phyloP scores from a whole-genome alignment of 176 grass and related monocot genomes.

The Oryza punctata region DNA sequence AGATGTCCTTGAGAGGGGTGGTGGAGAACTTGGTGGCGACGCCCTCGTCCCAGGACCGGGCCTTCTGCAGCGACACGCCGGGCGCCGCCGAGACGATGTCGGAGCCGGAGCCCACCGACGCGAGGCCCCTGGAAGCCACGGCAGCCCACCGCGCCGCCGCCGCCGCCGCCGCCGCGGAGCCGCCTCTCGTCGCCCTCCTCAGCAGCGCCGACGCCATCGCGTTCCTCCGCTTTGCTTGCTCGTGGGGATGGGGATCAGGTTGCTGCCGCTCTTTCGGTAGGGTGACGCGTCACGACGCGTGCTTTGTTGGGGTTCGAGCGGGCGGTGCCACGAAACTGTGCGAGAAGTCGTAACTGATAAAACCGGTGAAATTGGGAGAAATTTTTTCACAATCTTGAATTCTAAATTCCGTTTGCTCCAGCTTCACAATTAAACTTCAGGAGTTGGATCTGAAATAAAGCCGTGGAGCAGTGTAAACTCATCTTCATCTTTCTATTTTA shows the following conservation, averaged over 20 bases:
- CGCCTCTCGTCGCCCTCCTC: constrained; percentile 50
- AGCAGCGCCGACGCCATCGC: constrained; percentile 72
- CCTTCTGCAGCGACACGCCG: constrained; percentile 84
- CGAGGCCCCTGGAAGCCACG: constrained; percentile 34
- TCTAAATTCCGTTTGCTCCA: too few relatives aligned
- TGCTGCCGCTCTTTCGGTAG: background rate
- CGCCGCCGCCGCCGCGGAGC: constrained; percentile 23
- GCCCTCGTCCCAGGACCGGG: constrained; percentile 89
- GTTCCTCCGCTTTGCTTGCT: background rate
- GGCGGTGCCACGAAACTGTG: too few relatives aligned
- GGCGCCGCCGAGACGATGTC: constrained; percentile 72
- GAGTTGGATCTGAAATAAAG: too few relatives aligned
- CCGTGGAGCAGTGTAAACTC: too few relatives aligned
- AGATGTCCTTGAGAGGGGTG: constrained; percentile 84
- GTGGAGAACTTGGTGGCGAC: constrained; percentile 86
- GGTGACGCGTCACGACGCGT: too few relatives aligned
- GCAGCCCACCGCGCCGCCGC: constrained; percentile 24
- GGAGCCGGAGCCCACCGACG: constrained; percentile 64
- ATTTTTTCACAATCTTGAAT: too few relatives aligned
- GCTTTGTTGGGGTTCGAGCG: too few relatives aligned
- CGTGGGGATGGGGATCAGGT: background rate
- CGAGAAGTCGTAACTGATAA: too few relatives aligned
- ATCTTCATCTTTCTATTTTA: too few relatives aligned
- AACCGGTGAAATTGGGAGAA: too few relatives aligned
- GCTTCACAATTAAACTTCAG: too few relatives aligned